These are phyloP conservation scores for Nakaseomyces delphensis DNA, from an alignment of 1,139 yeast species.

Conservation along the genomic window DNA sequence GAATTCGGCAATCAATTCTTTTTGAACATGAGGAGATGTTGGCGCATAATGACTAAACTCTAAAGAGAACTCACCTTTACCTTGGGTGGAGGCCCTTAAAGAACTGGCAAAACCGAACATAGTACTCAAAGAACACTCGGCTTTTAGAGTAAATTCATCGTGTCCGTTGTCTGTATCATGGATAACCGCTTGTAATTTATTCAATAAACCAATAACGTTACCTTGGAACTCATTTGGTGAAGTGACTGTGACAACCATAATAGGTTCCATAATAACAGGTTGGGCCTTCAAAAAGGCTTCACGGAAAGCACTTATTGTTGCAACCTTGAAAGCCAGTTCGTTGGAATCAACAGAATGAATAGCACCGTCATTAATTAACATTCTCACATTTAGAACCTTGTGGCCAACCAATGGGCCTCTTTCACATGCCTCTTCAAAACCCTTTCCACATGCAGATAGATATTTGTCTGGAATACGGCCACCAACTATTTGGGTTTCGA, in stretches of 20 bases:
- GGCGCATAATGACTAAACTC: constrained; percentile 92
- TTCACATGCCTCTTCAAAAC: constrained; percentile 89
- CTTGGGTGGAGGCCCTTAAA: constrained; percentile 94
- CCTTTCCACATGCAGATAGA: constrained; percentile 89
- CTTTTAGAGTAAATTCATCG: constrained; percentile 87
- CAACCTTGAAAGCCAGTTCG: constrained; percentile 89
- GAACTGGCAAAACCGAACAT: constrained; percentile 96
- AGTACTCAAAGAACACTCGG: constrained; percentile 90
- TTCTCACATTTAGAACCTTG: constrained; percentile 80
- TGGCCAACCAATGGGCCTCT: constrained; percentile 97
- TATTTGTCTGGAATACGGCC: constrained; percentile 96
- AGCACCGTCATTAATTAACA: constrained; percentile 95
- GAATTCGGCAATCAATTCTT: constrained; percentile 78
- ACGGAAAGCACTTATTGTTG: constrained; percentile 84
- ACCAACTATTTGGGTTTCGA: constrained; percentile 85
- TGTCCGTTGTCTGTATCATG: constrained; percentile 89
- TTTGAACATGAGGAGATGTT: constrained; percentile 84
- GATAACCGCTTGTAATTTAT: constrained; percentile 87
- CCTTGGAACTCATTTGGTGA: constrained; percentile 98
- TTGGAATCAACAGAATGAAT: constrained; percentile 96
- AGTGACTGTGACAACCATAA: constrained; percentile 85
- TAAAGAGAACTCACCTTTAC: constrained; percentile 94
- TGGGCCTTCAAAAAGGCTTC: constrained; percentile 78
- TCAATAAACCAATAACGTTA: constrained; percentile 78
- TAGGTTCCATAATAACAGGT: constrained; percentile 91